Evolutionary conservation across 257 asterid species (phyloP).

Genomic region (Mentha longifolia): DNA sequence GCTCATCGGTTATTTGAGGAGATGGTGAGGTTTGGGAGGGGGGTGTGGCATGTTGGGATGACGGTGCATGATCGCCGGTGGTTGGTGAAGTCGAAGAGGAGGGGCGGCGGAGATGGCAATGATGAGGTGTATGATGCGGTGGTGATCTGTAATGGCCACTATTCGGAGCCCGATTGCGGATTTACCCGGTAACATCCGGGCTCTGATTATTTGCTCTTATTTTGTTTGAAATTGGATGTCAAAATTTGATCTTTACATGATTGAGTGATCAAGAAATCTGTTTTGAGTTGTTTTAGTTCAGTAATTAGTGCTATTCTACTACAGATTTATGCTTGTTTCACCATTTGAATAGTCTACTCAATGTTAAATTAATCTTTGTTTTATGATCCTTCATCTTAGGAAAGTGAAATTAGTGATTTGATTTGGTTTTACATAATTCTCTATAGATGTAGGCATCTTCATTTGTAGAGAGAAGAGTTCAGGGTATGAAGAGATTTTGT

Average conservation of each 20-base stretch:
- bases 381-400: too few species aligned
- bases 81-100: conserved; percentile 58
- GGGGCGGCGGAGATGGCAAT: conserved; percentile 37
- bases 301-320: too few species aligned
- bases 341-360: too few species aligned
- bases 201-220: background rate
- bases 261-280: background rate
- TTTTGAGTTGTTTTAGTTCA: too few species aligned
- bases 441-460: too few species aligned
- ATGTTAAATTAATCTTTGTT: too few species aligned
- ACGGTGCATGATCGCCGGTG: conserved; percentile 57
- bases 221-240: background rate
- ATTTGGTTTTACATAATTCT: too few species aligned
- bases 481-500: too few species aligned
- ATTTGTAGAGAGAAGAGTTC: background rate
- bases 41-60: conserved; percentile 61
- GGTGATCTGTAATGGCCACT: conserved; percentile 87
- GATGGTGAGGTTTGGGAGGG: conserved; percentile 86
- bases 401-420: too few species aligned
- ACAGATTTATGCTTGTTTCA: too few species aligned
- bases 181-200: conserved; percentile 60
- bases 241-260: conserved; percentile 6
- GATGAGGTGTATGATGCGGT: conserved; percentile 85
- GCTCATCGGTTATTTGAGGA: conserved; percentile 68
- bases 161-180: conserved; percentile 79